A percentile compares a stretch with the other conserved stretches of the same genome.
phyloP scores from a whole-genome alignment of 208 protist species.

The Entamoeba histolytica region DNA sequence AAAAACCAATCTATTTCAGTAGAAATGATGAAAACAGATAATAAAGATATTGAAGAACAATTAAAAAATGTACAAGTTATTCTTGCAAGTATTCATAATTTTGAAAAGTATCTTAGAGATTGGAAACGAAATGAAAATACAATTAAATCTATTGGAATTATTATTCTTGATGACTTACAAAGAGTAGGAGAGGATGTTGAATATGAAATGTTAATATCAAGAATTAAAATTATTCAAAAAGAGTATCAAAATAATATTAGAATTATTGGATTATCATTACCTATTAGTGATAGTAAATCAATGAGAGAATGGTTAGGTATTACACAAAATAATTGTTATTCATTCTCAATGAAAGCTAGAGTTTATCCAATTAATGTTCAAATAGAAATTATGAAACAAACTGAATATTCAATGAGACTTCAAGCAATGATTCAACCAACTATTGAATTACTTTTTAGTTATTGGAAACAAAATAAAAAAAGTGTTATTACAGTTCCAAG shows the following conservation, averaged over 20 bases:
- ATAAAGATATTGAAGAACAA: not conserved
- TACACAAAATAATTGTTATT: not conserved
- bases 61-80: not conserved
- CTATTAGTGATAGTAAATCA: not conserved
- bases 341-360: not conserved
- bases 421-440: not conserved
- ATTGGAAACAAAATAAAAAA: not conserved
- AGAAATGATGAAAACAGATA: not conserved
- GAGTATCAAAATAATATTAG: not conserved
- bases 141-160: not conserved
- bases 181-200: not conserved
- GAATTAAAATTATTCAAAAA: not conserved
- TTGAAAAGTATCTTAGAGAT: not conserved
- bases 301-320: not conserved
- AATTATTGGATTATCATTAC: not conserved
- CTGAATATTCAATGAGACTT: not conserved
- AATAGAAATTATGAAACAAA: not conserved
- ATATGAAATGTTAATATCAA: not conserved
- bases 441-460: not conserved
- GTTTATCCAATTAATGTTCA: not conserved
- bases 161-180: not conserved
- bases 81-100: not conserved
- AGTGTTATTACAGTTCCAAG: not conserved
- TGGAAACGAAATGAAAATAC: not conserved
- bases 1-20: too few species aligned